Base-by-base conservation (phyloP, 1,284 basidiomycete species). In the Lentinula novae-zelandiae region DNA sequence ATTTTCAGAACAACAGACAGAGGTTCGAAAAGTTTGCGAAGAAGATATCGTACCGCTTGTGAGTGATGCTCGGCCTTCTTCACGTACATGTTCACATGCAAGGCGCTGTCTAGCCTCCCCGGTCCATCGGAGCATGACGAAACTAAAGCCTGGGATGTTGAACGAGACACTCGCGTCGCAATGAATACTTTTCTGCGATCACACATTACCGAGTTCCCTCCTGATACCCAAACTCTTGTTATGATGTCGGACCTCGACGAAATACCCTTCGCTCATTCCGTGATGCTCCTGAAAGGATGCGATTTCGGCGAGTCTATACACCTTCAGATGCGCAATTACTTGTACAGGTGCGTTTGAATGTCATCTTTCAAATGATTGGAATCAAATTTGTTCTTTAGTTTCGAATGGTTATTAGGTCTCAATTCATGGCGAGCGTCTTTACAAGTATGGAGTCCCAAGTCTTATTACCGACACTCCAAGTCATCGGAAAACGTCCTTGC, bases 241-340 rank as follows among this genome's bases (percentile, higher is more conserved):
- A 69, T 90, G 62, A 84, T 87, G 78, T 82, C 84, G 7, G 88
- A 92, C 69, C 75, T 89, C 13, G 89, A 90, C 71, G 88, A 90
- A 71, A 80, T 90, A 56, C 83, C 87, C 3, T 79, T 82, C 0
- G 69, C 74, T 15, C 78, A 82, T 62, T 85, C 88, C 13, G 70
- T 89, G 8, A 66, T 73, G 20, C 78, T 91, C 0, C 75, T 90
- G 48, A 78, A 79, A 61, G 68, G 75, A n/a, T 91, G 88, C 70
- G 77, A 82, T 52, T 84, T 82, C 64, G 81, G 82, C 2, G 63
- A 70, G 17, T 76, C 80, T 3, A 73, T 91, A 15, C 89, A 90
- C 66, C 78, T 90, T 2, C 83, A 86, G 65, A 73, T 90, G 63
- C 79, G 81, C 46, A 84, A 87, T 66, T 90, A 82, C 69, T 66